Base-by-base conservation (phyloP, 805 yeast species). In the Torulaspora indica region DNA sequence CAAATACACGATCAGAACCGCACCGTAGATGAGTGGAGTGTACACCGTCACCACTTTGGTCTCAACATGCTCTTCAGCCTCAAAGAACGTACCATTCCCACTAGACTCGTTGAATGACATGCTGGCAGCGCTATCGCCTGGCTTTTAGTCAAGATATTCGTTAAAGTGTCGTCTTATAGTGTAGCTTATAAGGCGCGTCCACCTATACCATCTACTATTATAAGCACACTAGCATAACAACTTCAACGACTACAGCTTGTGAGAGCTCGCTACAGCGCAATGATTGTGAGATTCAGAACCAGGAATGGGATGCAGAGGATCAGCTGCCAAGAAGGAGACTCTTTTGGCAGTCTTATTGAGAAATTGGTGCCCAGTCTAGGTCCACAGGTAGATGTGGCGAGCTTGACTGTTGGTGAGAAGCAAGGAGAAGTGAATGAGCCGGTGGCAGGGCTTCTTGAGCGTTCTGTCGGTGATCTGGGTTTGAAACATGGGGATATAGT, bases 261-360 rank as follows among this genome's bases (percentile, higher is more conserved):
- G 29, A 29, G 8, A 8, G 15, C 3, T 8, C 13, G 14, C 24
- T 15, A 5, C 13, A n/a, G 20, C 1, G 34, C 17, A 4, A 64
- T 65, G 88, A 77, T 90, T 53, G 68, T 85, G 17, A 72, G 98
- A 57, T 87, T 93, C 66, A 76, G 96, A 58, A 73, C 93, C 23
- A 86, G 78, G 57, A 85, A 85, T 53, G 98, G 98, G 7, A 82
- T 80, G 76, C 79, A 78, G 60, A 75, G 98, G 43, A 74, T 85
- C 28, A 61, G 68, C 20, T 78, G 76, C 23, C 78, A 77, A 20
- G 65, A 70, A 3, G 38, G 54, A 1, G 72, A 70, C 15, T 23
- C 30, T 12, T 78, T 85, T 47, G 58, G 64, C 3, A 52, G 54
- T 0, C 76, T 77, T 0, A 51, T 80, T 20, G 74, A 70, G 20